phyloP scores from a whole-genome alignment of 2,329 filamentous ascomycete genomes.

The Claviceps maximensis region DNA sequence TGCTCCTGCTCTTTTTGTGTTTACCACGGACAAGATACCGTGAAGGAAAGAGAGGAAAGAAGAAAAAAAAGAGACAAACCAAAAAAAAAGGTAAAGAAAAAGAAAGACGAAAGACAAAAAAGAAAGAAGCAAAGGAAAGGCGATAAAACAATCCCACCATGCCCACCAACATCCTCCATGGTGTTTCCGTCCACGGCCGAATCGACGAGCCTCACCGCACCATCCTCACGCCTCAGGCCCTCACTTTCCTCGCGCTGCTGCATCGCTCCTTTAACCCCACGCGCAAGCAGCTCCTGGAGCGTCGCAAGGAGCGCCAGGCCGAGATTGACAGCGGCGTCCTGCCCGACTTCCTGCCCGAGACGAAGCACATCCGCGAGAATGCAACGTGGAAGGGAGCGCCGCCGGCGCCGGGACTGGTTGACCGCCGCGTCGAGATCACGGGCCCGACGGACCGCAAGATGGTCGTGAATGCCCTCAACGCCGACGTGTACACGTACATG shows the following conservation, averaged over 20 bases:
- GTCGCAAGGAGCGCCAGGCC: slow-evolving; percentile 73
- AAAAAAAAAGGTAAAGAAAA: background rate
- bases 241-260: slow-evolving; percentile 83
- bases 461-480: slow-evolving; percentile 94
- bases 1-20: too few relatives aligned
- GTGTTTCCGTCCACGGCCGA: slow-evolving; percentile 72
- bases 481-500: slow-evolving; percentile 98
- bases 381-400: slow-evolving; percentile 85
- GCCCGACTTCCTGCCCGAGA: slow-evolving; percentile 92
- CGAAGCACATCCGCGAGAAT: slow-evolving; percentile 87
- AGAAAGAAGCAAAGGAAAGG: too few relatives aligned
- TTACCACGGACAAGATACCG: too few relatives aligned
- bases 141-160: slow-evolving; percentile 26
- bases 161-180: slow-evolving; percentile 66
- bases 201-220: slow-evolving; percentile 70
- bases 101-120: background rate
- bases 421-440: slow-evolving; percentile 92
- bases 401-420: slow-evolving; percentile 82
- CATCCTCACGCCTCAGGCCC: slow-evolving; percentile 82
- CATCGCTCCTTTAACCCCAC: slow-evolving; percentile 89
- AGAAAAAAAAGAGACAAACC: background rate
- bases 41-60: background rate
- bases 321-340: slow-evolving; percentile 84
- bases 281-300: slow-evolving; percentile 78
- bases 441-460: slow-evolving; percentile 97